Evolutionary conservation across 495 filamentous ascomycete genomes (phyloP).

Genomic region (Neurospora discreta): DNA sequence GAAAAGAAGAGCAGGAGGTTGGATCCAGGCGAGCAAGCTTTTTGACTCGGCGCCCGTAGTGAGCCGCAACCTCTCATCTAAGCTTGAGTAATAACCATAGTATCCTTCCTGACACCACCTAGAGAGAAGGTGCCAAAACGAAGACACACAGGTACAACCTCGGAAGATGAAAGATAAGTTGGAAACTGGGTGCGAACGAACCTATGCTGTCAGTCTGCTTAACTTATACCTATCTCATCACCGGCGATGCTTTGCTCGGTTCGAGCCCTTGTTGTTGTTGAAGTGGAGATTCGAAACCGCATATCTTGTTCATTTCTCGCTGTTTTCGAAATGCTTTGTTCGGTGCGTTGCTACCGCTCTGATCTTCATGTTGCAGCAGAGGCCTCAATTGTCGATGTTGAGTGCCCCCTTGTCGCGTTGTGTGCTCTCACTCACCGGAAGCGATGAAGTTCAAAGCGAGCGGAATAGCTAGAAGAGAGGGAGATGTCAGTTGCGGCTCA

Average conservation of each 20-base stretch:
- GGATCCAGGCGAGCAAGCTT: conserved; percentile 30
- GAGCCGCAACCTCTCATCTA: conserved; percentile 47
- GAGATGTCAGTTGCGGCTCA: conserved; percentile 10
- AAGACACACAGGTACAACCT: conserved; percentile 8
- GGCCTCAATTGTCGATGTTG: background rate
- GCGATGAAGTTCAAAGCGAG: conserved; percentile 74
- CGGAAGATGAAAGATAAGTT: conserved; percentile 1
- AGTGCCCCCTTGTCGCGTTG: conserved; percentile 1
- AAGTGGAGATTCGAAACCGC: background rate
- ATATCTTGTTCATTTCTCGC: background rate
- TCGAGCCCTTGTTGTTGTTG: background rate
- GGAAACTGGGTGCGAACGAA: conserved; percentile 17
- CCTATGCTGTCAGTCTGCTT: conserved; percentile 13
- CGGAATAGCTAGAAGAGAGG: conserved; percentile 44
- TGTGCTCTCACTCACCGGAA: conserved; percentile 55
- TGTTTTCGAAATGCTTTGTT: background rate
- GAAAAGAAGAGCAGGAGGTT: conserved; percentile 28
- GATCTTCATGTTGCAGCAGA: conserved; percentile 8
- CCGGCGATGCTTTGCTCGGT: background rate
- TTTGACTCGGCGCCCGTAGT: conserved; percentile 71
- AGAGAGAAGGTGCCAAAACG: background rate
- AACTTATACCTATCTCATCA: background rate
- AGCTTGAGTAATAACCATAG: background rate
- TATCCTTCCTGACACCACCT: conserved; percentile 1
- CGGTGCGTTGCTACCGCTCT: conserved; percentile 31